A percentile compares a stretch with the other conserved stretches of the same genome.
phyloP scores from a whole-genome alignment of 169 alveolate species.

The Toxoplasma gondii region DNA sequence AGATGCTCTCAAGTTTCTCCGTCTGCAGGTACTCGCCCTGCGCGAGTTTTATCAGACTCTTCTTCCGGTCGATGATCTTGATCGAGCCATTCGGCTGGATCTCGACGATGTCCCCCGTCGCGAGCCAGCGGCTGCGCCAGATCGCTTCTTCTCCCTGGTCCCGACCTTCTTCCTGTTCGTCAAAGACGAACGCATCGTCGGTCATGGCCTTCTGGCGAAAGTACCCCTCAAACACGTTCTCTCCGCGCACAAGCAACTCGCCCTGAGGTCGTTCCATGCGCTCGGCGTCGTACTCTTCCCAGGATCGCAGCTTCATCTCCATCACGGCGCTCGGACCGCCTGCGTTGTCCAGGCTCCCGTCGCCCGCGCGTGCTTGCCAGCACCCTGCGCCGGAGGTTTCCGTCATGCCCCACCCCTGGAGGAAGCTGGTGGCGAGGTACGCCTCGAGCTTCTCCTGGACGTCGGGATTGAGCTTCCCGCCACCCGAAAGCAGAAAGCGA shows the following conservation, averaged over 20 bases:
- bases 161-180: conserved; percentile 80
- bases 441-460: conserved; percentile 1
- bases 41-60: conserved; percentile 93
- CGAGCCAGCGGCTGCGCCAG: conserved; percentile 77
- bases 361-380: conserved; percentile 36
- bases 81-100: conserved; percentile 70
- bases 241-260: conserved; percentile 82
- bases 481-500: neutral
- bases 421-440: neutral
- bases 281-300: conserved; percentile 75
- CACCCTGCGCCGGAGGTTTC: conserved; percentile 85
- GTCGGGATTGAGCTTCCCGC: neutral
- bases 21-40: conserved; percentile 96
- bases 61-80: conserved; percentile 93
- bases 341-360: conserved; percentile 61
- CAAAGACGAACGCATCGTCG: conserved; percentile 82
- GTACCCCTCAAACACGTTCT: conserved; percentile 75
- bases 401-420: conserved; percentile 78
- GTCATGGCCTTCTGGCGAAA: conserved; percentile 76
- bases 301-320: conserved; percentile 80
- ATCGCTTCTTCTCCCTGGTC: neutral
- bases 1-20: conserved; percentile 88
- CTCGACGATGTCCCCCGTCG: conserved; percentile 93
- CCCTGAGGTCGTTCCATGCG: conserved; percentile 73
- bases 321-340: conserved; percentile 83